phyloP scores from a whole-genome alignment of 345 rosid genomes.

The Populus davidiana region DNA sequence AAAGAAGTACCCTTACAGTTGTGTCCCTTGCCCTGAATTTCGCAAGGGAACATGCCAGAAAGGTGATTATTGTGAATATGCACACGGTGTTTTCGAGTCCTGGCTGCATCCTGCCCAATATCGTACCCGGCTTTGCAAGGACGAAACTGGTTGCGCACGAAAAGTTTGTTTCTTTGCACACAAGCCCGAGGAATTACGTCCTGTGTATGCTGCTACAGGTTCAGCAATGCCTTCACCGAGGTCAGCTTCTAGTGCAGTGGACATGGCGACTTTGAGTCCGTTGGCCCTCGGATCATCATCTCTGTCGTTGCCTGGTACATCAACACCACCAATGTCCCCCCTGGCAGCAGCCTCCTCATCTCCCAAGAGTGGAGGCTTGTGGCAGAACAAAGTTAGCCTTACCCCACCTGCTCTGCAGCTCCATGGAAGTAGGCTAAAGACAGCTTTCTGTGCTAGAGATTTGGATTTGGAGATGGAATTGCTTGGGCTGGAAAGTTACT shows the following conservation, averaged over 20 bases:
- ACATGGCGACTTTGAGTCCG: slow-evolving; percentile 61
- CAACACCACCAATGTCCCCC: slow-evolving; percentile 80
- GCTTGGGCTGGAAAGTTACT: slow-evolving; percentile 43
- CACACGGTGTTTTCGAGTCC: slow-evolving; percentile 96
- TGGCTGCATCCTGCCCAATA: slow-evolving; percentile 99
- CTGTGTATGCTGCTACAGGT: slow-evolving; percentile 91
- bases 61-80: slow-evolving; percentile 88
- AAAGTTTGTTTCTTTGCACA: slow-evolving; percentile 99
- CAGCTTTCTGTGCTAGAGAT: slow-evolving; percentile 72
- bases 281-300: slow-evolving; percentile 52
- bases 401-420: slow-evolving; percentile 81
- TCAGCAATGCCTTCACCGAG: slow-evolving; percentile 93
- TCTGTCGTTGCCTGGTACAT: slow-evolving; percentile 49
- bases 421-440: slow-evolving; percentile 78
- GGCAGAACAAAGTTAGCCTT: slow-evolving; percentile 76
- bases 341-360: slow-evolving; percentile 58
- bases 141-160: slow-evolving; percentile 77
- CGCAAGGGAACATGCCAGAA: slow-evolving; percentile 90
- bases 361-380: slow-evolving; percentile 56
- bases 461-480: slow-evolving; percentile 69
- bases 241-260: slow-evolving; percentile 51
- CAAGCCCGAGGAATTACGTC: slow-evolving; percentile 75
- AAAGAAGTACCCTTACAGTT: slow-evolving; percentile 81
- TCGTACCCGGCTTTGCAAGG: slow-evolving; percentile 93
- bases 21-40: slow-evolving; percentile 98